Evolutionary conservation across 306 rosid genomes (phyloP), one percentile per base, ranked within the genome.

Genomic region (Fragaria vesca): DNA sequence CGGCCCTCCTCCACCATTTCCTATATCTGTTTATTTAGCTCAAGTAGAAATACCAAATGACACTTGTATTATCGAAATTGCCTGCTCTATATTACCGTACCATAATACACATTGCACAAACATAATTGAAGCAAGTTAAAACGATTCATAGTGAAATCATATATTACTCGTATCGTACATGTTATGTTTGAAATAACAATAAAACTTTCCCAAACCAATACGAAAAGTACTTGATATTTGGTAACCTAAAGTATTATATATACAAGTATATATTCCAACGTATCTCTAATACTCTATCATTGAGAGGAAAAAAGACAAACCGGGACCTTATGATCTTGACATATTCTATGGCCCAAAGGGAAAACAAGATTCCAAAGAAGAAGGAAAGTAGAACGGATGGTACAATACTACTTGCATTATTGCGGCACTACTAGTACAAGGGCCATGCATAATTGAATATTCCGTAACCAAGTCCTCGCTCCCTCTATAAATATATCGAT

Each of bases 401-500:
- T 52, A 18, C 1, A 50, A 11, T 36, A 18, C 69, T 15, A 58
- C 17, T 24, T 74, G 26, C 77, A 57, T 73, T 55, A 73, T 73
- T 73, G 40, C 17, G 54, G 18, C 24, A 26, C 74, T 74, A 10
- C 74, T 74, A 11, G 20, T 24, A 4, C 40, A 71, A 71, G 10
- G 43, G 43, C 26, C 43, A 6, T 12, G 48, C 26, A 55, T 40
- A 52, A 3, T 73, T 8, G 24, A 2, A 51, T 73, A 52, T 10
- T 74, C 69, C 43, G 10, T 42, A 46, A 65, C 40, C 9, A 3
- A 40, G 11, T 52, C 28, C 48, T 66, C 4, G 18, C 26, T 60
- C 61, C 66, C 66, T 60, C 38, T 24, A 74, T 45, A 74, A 74
- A 74, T 63, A 5, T 18, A 34, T 26, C 17, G n/a, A 13, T 30